These are phyloP conservation scores for Ganoderma sinense DNA, from an alignment of 1,284 basidiomycete species.

Conservation along the genomic window DNA sequence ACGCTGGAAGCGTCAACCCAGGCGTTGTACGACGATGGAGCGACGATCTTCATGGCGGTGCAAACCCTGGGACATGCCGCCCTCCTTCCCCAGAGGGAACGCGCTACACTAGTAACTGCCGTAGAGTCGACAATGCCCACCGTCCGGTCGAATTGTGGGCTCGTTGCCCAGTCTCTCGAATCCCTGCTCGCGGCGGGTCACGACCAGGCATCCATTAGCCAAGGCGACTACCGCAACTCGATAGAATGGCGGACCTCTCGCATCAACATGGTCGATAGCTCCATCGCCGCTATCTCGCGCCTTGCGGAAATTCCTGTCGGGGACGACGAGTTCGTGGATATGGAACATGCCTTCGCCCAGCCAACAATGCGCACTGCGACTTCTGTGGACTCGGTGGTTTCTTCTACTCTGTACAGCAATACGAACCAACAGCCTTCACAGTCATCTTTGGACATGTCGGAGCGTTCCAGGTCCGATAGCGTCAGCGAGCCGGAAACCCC, in stretches of 20 bases:
- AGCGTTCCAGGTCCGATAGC: conserved; percentile 37
- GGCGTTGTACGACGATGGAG: conserved; percentile 74
- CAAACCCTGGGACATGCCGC: conserved; percentile 46
- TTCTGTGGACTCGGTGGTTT: conserved; percentile 28
- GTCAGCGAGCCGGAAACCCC: conserved; percentile 37
- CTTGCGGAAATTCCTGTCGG: conserved; percentile 25
- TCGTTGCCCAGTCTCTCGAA: conserved; percentile 68
- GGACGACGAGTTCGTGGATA: conserved; percentile 68
- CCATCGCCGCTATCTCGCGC: conserved; percentile 45
- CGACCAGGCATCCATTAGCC: conserved; percentile 71
- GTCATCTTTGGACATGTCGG: conserved; percentile 36
- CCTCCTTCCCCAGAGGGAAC: conserved; percentile 17
- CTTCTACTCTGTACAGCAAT: conserved; percentile 35
- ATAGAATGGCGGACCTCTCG: conserved; percentile 79
- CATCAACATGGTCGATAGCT: conserved; percentile 62
- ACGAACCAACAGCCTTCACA: conserved; percentile 37
- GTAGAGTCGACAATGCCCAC: conserved; percentile 38
- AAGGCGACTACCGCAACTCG: conserved; percentile 73
- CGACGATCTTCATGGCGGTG: conserved; percentile 60
- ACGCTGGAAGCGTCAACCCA: conserved; percentile 73
- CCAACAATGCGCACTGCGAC: conserved; percentile 36
- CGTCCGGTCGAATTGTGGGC: conserved; percentile 47
- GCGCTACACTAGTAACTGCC: conserved; percentile 10
- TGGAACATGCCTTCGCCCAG: conserved; percentile 60
- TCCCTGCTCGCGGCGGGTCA: conserved; percentile 67